Evolutionary conservation across 129 eudicot species (phyloP).

Genomic region (Deinandra increscens): DNA sequence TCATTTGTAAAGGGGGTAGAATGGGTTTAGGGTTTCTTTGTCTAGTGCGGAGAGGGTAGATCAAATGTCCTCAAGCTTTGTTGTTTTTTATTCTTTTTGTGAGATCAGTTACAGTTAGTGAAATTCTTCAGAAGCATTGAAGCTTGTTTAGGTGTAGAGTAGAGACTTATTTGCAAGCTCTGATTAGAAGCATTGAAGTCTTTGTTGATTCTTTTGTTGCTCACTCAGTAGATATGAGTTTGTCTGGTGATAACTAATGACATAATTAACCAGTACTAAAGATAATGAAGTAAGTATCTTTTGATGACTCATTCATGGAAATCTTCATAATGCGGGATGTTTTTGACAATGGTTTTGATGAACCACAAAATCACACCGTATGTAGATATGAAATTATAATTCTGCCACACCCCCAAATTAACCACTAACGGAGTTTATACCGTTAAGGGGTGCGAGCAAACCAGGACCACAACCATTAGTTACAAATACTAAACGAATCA

Average conservation of each 20-base stretch:
- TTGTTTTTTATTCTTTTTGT: neutral
- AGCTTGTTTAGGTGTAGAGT: neutral
- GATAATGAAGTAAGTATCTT: neutral
- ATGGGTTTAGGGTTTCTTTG: neutral
- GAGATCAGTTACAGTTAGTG: neutral
- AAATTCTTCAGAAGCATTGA: neutral
- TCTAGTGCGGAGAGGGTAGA: neutral
- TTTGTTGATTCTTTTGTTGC: neutral
- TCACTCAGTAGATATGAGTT: neutral
- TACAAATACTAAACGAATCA: too few relatives aligned
- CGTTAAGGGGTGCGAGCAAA: too few relatives aligned
- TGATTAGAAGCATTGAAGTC: neutral
- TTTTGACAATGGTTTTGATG: neutral
- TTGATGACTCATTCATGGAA: neutral
- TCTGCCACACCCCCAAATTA: too few relatives aligned
- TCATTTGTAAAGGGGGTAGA: neutral
- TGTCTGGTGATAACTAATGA: neutral
- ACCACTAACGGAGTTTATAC: too few relatives aligned
- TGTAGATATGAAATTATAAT: too few relatives aligned
- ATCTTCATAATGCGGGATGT: neutral
- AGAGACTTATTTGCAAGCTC: neutral
- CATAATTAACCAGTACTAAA: neutral
- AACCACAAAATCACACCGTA: too few relatives aligned
- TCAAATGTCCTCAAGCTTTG: neutral
- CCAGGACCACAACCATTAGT: too few relatives aligned